A percentile compares a stretch with the other conserved stretches of the same genome.
phyloP scores from a whole-genome alignment of 1,139 yeast genomes.

The Schizosaccharomyces versatilis region DNA sequence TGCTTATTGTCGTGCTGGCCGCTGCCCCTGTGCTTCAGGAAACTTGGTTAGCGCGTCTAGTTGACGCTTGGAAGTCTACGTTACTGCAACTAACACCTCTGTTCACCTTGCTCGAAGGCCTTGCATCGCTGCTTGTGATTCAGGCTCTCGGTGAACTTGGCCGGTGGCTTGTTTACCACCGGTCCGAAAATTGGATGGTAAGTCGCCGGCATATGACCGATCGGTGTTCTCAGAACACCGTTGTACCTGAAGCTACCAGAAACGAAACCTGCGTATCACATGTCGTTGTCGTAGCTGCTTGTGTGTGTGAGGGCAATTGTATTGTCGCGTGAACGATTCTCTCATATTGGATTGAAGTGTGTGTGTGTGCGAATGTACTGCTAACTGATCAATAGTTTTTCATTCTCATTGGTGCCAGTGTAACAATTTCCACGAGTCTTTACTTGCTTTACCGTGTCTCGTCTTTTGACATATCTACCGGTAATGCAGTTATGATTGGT shows the following conservation, averaged over 20 bases:
- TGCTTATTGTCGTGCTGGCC: conserved; percentile 51
- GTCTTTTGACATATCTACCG: conserved; percentile 41
- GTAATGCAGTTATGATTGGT: conserved; percentile 67
- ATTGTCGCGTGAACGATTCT: too few species aligned
- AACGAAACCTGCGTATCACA: too few species aligned
- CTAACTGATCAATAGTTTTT: conserved; percentile 24
- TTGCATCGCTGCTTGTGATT: conserved; percentile 67
- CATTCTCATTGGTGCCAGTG: conserved; percentile 51
- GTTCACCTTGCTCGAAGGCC: conserved; percentile 76
- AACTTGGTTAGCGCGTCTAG: conserved; percentile 21
- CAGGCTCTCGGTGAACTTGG: conserved; percentile 79
- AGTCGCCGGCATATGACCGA: not conserved
- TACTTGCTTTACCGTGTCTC: conserved; percentile 69
- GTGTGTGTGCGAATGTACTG: not conserved
- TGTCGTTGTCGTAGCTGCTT: too few species aligned
- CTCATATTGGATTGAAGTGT: too few species aligned
- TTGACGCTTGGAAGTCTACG: conserved; percentile 45
- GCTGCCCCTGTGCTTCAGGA: conserved; percentile 22
- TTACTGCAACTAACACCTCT: conserved; percentile 63
- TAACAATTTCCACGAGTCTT: conserved; percentile 49
- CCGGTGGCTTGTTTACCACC: conserved; percentile 43
- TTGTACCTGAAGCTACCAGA: too few species aligned
- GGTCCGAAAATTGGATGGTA: conserved; percentile 52
- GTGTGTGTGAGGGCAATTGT: too few species aligned
- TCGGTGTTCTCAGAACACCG: too few species aligned